Evolutionary conservation across 1,284 basidiomycete genomes (phyloP).

Genomic region (Boletus holoroseus): DNA sequence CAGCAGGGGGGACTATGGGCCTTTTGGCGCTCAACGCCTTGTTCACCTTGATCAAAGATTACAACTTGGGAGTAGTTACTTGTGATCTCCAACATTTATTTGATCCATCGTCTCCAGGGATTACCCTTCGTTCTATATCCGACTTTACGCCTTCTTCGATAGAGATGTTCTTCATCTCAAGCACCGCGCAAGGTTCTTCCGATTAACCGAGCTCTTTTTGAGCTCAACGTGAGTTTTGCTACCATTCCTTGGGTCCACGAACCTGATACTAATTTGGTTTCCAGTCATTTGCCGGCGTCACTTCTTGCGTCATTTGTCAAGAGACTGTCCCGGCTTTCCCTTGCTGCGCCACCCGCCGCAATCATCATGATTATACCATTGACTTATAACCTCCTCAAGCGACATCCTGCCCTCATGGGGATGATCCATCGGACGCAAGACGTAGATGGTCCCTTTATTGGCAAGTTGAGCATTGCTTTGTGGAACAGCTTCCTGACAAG

Average conservation of each 20-base stretch:
- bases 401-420: constrained; percentile 85
- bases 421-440: constrained; percentile 79
- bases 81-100: not conserved
- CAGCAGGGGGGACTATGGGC: constrained; percentile 78
- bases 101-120: constrained; percentile 50
- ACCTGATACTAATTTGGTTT: constrained; percentile 9
- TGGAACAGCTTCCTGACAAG: constrained; percentile 3
- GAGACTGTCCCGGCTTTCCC: constrained; percentile 77
- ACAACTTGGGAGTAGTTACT: constrained; percentile 72
- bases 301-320: constrained; percentile 95
- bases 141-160: constrained; percentile 88
- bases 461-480: constrained; percentile 22
- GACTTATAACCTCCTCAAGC: constrained; percentile 91
- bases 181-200: constrained; percentile 92
- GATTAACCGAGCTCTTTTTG: constrained; percentile 86
- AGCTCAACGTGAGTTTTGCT: constrained; percentile 69
- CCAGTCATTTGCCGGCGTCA: constrained; percentile 80
- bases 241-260: not conserved
- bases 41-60: constrained; percentile 87
- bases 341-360: constrained; percentile 85
- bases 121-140: constrained; percentile 93
- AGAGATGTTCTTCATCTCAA: constrained; percentile 85
- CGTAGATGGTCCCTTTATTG: constrained; percentile 39
- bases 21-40: constrained; percentile 89
- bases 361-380: constrained; percentile 90